Evolutionary conservation across 306 rosid species (phyloP).

Genomic region (Acacia crassicarpa): DNA sequence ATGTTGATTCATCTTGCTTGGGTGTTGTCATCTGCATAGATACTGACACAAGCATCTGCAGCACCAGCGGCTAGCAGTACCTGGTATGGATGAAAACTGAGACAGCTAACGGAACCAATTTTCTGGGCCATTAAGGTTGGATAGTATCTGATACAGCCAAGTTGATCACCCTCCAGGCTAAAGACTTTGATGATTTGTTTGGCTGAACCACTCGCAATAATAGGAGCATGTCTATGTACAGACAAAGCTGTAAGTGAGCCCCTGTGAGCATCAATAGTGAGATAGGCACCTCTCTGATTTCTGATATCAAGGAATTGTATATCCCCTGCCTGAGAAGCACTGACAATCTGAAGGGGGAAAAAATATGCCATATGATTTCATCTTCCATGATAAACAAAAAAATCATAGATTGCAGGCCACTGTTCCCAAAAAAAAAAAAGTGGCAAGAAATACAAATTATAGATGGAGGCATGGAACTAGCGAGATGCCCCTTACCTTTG

Average conservation of each 20-base stretch:
- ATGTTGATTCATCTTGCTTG: conserved; percentile 57
- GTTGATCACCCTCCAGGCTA: conserved; percentile 84
- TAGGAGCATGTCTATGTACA: conserved; percentile 94
- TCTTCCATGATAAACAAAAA: conserved; percentile 18
- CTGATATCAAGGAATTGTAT: conserved; percentile 95
- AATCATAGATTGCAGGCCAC: background rate
- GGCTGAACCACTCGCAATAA: conserved; percentile 95
- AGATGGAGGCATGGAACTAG: background rate
- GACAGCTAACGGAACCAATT: conserved; percentile 90
- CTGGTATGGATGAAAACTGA: conserved; percentile 85
- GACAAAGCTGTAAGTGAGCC: conserved; percentile 97
- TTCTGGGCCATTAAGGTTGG: conserved; percentile 97
- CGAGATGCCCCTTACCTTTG: conserved; percentile 61
- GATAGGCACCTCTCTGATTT: conserved; percentile 61
- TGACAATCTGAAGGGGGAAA: conserved; percentile 64
- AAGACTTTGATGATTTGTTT: conserved; percentile 91
- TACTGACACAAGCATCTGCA: conserved; percentile 75
- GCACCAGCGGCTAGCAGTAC: conserved; percentile 95
- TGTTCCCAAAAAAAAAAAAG: background rate
- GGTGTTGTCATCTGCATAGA: conserved; percentile 77
- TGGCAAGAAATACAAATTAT: background rate
- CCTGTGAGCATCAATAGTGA: conserved; percentile 82
- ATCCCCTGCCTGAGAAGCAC: conserved; percentile 97
- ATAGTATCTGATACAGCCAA: conserved; percentile 78
- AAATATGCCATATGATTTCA: background rate